These are phyloP conservation scores for Elaeis guineensis DNA, from an alignment of 176 grass and related monocot genomes.

Conservation along the genomic window DNA sequence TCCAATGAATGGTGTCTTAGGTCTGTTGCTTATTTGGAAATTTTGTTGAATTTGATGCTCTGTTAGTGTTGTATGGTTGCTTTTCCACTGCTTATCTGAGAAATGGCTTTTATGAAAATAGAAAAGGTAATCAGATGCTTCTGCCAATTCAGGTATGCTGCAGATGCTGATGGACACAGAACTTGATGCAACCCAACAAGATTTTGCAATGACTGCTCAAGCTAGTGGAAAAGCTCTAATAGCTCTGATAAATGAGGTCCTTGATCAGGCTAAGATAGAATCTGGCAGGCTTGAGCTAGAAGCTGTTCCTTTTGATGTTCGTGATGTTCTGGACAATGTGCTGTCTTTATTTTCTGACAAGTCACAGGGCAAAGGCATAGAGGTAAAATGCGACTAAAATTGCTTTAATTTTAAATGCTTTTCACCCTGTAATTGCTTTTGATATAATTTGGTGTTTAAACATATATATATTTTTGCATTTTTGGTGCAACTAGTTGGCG, in stretches of 20 bases:
- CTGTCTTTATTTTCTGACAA: constrained; percentile 72
- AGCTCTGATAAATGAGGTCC: constrained; percentile 81
- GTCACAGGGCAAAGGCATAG: constrained; percentile 63
- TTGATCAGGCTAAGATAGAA: constrained; percentile 83
- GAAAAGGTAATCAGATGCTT: not conserved
- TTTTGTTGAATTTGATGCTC: constrained; percentile 7
- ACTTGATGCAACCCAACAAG: constrained; percentile 69
- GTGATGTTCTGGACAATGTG: constrained; percentile 74
- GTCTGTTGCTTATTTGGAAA: constrained; percentile 24
- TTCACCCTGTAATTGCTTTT: too few relatives aligned
- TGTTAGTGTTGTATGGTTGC: not conserved
- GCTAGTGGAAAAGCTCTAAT: constrained; percentile 64
- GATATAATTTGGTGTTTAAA: not conserved
- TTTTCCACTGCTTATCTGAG: constrained; percentile 3
- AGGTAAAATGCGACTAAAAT: constrained; percentile 31
- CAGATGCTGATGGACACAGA: constrained; percentile 86
- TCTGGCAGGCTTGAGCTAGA: constrained; percentile 74
- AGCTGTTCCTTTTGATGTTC: constrained; percentile 59
- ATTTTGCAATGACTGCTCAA: constrained; percentile 76
- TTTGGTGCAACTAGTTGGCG: constrained; percentile 34
- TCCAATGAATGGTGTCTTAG: constrained; percentile 88
- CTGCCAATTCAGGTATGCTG: constrained; percentile 54
- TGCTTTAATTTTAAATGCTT: not conserved
- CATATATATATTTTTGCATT: not conserved
- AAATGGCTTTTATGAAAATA: not conserved